Base-by-base conservation (phyloP, 1,139 yeast genomes). In the Kurtzmaniella quercitrusa region DNA sequence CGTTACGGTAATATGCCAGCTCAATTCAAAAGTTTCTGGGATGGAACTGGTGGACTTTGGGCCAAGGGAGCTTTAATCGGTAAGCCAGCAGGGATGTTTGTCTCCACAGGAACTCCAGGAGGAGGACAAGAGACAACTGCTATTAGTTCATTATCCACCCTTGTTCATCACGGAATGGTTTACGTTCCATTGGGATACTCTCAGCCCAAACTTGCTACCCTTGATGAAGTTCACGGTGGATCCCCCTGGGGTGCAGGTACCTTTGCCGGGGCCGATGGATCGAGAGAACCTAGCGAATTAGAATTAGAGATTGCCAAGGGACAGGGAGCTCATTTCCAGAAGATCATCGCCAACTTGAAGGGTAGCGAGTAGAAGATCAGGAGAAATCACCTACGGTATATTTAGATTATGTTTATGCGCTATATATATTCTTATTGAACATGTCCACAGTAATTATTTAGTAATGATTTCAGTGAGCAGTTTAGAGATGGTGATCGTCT, bases 221-320 rank as follows among this genome's bases (percentile, higher is more conserved):
- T 65, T 46, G 61, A 59, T 2, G 70, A 66, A 55, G 55, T 60
- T 42, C 73, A 65, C 51, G 74, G 74, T 46, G 64, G 68, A 27
- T 65, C 71, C 41, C 69, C 73, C 39, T 68, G 70, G 67, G 74
- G 73, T 49, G 70, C 73, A 34, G 74, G 74, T 45, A 54, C 69
- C 41, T 62, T 58, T 48, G 72, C 74, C 33, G 68, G 65, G 39
- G 52, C 57, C 15, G 70, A 64, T 47, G 73, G 74, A 37, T 59
- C 68, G 37, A 65, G 73, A 61, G 50, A 55, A 44, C 69, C 69
- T 23, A 49, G 62, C 46, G 55, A 57, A 29, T 55, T 64, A 49
- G 74, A 69, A 52, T 58, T 63, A 55, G 62, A 60, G 43, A 53
- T 69, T 42, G 68, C 68, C 27, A 50, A 50, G 40, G 51, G 55